phyloP scores from a whole-genome alignment of 768 basidiomycete genomes.

The Tricholoma bakamatsutake region DNA sequence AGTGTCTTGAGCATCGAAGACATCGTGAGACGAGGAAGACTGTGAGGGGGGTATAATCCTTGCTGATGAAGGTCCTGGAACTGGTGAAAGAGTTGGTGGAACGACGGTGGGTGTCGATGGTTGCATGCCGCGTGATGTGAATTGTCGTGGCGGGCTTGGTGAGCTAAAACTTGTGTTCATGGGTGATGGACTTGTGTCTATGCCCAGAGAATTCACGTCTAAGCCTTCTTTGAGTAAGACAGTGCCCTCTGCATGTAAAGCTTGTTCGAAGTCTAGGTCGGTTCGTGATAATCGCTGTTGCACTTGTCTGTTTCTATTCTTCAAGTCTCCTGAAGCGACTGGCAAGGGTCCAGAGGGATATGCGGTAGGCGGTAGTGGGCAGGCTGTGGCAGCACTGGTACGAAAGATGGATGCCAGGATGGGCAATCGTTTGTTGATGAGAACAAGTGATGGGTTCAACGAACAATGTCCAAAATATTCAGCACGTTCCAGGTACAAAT shows the following conservation, averaged over 20 bases:
- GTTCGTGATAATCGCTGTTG: conserved; percentile 62
- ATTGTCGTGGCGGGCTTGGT: conserved; percentile 30
- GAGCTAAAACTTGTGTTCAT: conserved; percentile 36
- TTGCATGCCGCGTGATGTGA: conserved; percentile 31
- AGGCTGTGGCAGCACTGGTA: conserved; percentile 40
- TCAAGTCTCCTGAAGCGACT: conserved; percentile 45
- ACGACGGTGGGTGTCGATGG: conserved; percentile 59
- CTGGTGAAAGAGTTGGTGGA: conserved; percentile 63
- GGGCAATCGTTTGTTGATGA: conserved; percentile 19
- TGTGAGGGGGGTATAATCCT: conserved; percentile 22
- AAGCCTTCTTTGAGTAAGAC: conserved; percentile 64
- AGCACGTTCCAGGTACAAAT: conserved; percentile 7
- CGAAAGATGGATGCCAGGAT: conserved; percentile 67
- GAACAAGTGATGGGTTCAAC: conserved; percentile 5
- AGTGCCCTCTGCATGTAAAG: conserved; percentile 60
- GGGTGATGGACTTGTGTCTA: conserved; percentile 38
- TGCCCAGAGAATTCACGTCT: conserved; percentile 63
- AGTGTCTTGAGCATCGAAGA: conserved; percentile 58
- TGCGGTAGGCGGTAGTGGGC: conserved; percentile 35
- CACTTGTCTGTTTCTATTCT: conserved; percentile 27
- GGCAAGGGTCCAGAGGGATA: conserved; percentile 52
- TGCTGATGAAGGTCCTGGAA: conserved; percentile 27
- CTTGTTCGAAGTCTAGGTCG: conserved; percentile 81
- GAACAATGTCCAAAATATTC: background rate
- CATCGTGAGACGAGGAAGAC: conserved; percentile 52